phyloP scores from a whole-genome alignment of 805 yeast genomes.

The Pichia eremophila region DNA sequence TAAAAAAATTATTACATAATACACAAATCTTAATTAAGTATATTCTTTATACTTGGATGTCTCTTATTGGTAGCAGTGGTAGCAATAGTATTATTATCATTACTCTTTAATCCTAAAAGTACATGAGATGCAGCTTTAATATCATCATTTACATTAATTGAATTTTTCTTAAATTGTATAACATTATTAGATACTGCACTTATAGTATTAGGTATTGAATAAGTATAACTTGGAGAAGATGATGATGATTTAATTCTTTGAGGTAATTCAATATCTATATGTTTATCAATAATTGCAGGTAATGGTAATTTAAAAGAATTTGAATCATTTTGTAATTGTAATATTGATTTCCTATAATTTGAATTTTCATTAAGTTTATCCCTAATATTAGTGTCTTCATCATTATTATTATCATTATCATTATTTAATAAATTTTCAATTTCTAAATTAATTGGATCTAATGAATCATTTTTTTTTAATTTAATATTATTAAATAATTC shows the following conservation, averaged over 20 bases:
- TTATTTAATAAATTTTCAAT: slow-evolving; percentile 7
- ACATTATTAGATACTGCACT: neutral
- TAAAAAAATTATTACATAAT: too few relatives aligned
- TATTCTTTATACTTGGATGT: slow-evolving; percentile 2
- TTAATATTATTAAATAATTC: slow-evolving; percentile 25
- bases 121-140: neutral
- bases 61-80: neutral
- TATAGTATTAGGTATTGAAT: neutral
- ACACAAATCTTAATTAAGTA: too few relatives aligned
- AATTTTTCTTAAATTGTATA: neutral
- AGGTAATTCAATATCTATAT: neutral
- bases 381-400: neutral
- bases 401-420: neutral
- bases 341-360: slow-evolving; percentile 1
- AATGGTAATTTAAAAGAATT: slow-evolving; percentile 17
- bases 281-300: slow-evolving; percentile 20
- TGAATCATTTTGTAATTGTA: slow-evolving; percentile 4
- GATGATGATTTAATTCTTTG: too few relatives aligned
- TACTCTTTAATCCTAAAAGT: neutral
- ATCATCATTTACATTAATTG: neutral
- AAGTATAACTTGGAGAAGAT: neutral
- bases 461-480: slow-evolving; percentile 12
- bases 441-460: slow-evolving; percentile 23
- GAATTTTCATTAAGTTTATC: slow-evolving; percentile 4
- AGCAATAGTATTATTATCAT: neutral